Evolutionary conservation across 495 filamentous ascomycete genomes (phyloP), one percentile per base, ranked within the genome.

Genomic region (Hapsidospora chrysogenum): DNA sequence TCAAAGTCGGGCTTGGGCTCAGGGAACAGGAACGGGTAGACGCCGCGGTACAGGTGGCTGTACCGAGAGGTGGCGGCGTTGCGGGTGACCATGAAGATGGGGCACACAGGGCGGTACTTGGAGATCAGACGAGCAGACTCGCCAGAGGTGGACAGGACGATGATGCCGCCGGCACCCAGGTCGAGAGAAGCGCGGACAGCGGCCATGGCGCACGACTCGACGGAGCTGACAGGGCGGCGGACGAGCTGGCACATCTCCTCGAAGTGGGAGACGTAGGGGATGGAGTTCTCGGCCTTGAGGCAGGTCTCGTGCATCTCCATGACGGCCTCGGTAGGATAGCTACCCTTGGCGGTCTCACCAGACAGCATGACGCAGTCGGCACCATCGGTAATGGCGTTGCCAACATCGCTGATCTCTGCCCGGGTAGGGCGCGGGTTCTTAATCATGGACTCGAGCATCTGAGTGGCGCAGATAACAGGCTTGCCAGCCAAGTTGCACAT

Each of bases 401-500:
- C 89, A 42, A 97, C 89, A 56, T 97, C 89, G 45, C 82, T 92
- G 50, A 97, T 92, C 66, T 97, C 89, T 37, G 61, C 89, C 58
- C 89, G 80, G 32, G 89, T 97, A 23, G 89, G 89, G 37, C 89
- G 84, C 41, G 89, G 89, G 64, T 97, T 97, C 69, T 93, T 89
- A 58, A 92, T 96, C 89, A 97, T 97, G 46, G 84, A 92, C 72
- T 97, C 89, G 41, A 97, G 70, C 63, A 67, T 67, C 46, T 67
- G 63, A 6, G 63, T 67, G 33, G 83, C 83, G 45, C 86, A 94
- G 54, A 96, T 94, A 51, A 85, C 83, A 42, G 89, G 89, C 72
- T 97, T 97, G 55, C 92, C 89, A 47, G 86, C 87, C 52, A 95
- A 79, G 70, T 97, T 97, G 72, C 92, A 96, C 76, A 95, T 96